Conservation (phyloP, 2,329 filamentous ascomycete genomes). For the Drechslera avenae region DNA sequence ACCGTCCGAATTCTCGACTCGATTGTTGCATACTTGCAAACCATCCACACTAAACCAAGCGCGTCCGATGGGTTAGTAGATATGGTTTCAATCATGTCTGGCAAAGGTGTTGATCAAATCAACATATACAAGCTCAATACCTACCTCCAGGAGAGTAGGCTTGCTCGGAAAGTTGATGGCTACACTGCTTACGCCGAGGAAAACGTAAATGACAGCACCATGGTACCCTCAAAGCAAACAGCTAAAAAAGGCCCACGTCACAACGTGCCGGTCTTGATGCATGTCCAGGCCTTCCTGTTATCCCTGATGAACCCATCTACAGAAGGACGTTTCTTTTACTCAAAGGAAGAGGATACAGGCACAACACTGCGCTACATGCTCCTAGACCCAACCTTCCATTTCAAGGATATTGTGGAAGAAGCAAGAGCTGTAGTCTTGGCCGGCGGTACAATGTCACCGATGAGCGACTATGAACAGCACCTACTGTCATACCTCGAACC, state of each 20-base stretch:
- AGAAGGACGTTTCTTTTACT: slow-evolving; percentile 66
- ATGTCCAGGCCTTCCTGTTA: slow-evolving; percentile 72
- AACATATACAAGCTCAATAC: slow-evolving; percentile 86
- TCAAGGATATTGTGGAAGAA: slow-evolving; percentile 82
- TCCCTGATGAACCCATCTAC: slow-evolving; percentile 84
- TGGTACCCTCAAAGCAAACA: slow-evolving; percentile 9
- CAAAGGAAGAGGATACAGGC: slow-evolving; percentile 54
- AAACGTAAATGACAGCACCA: slow-evolving; percentile 38
- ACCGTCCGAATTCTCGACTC: slow-evolving; percentile 83
- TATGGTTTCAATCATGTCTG: slow-evolving; percentile 72
- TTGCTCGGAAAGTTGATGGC: slow-evolving; percentile 92
- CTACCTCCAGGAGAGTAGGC: slow-evolving; percentile 89
- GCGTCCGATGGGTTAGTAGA: slow-evolving; percentile 70
- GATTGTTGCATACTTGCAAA: slow-evolving; percentile 70
- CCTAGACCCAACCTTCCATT: slow-evolving; percentile 88
- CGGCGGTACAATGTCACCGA: slow-evolving; percentile 97
- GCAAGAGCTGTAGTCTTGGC: slow-evolving; percentile 88
- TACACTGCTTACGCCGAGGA: slow-evolving; percentile 72
- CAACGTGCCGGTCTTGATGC: slow-evolving; percentile 62
- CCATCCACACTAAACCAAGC: slow-evolving; percentile 48
- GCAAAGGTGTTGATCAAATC: slow-evolving; percentile 92
- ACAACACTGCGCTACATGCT: slow-evolving; percentile 81
- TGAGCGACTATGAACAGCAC: slow-evolving; percentile 85
- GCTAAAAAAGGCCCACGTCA: slow-evolving; percentile 26
- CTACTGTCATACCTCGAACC: slow-evolving; percentile 76